phyloP scores from a whole-genome alignment of 75 land plant genomes.

The Pinus albicaulis region DNA sequence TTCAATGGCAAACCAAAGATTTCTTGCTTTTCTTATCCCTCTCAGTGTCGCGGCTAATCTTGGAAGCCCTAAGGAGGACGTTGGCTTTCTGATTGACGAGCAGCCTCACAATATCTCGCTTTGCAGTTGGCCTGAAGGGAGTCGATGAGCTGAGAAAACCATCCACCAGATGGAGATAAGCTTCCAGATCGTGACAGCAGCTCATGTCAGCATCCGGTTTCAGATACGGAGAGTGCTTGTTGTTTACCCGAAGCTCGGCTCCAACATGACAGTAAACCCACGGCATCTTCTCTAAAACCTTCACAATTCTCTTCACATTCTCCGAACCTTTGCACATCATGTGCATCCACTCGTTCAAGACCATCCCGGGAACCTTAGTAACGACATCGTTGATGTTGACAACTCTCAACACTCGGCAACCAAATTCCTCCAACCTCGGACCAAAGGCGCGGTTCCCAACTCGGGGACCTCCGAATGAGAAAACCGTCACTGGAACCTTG shows the following conservation, averaged over 20 bases:
- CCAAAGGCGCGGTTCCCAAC: slow-evolving; percentile 63
- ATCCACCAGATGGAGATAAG: slow-evolving; percentile 70
- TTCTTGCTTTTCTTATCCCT: no score
- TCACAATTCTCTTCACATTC: background rate
- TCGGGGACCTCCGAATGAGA: slow-evolving; percentile 72
- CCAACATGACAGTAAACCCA: slow-evolving; percentile 72
- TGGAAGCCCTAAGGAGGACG: background rate
- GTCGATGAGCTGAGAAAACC: slow-evolving; percentile 47
- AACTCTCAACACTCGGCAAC: slow-evolving; percentile 56
- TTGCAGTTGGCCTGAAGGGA: slow-evolving; percentile 34
- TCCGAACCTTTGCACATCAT: background rate
- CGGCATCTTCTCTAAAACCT: slow-evolving; percentile 19
- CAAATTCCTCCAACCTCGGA: slow-evolving; percentile 35
- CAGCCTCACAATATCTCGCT: slow-evolving; percentile 14
- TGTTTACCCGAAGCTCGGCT: slow-evolving; percentile 56
- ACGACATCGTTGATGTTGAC: slow-evolving; percentile 61
- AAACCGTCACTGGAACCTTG: slow-evolving; percentile 41
- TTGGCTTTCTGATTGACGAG: slow-evolving; percentile 17
- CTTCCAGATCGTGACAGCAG: slow-evolving; percentile 79
- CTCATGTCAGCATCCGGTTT: slow-evolving; percentile 53
- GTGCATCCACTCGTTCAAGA: slow-evolving; percentile 31
- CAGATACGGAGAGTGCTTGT: slow-evolving; percentile 52
- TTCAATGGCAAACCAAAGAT: no score
- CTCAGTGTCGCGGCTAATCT: background rate
- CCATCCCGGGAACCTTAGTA: slow-evolving; percentile 64